Evolutionary conservation across 495 filamentous ascomycete species (phyloP).

Genomic region (Chaetomium fimeti): DNA sequence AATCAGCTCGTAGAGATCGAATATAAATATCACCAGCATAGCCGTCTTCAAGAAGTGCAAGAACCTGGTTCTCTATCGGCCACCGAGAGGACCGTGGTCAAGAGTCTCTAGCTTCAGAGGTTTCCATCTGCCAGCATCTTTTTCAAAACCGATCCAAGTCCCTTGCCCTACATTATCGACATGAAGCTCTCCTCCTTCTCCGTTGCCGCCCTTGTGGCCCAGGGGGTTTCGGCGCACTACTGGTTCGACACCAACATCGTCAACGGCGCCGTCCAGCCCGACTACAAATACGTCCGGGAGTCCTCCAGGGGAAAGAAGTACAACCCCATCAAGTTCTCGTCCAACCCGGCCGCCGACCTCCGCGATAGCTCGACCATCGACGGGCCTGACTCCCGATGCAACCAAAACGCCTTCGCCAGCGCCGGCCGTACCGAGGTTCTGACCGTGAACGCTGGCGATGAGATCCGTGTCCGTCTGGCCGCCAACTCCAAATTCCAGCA

Average conservation of each 20-base stretch:
- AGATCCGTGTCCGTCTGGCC: not conserved
- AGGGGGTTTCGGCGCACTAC: not conserved
- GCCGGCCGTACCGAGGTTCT: not conserved
- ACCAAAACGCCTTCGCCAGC: not conserved
- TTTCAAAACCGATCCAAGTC: no score
- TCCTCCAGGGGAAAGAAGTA: not conserved
- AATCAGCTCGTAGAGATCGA: no score
- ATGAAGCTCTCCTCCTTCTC: not conserved
- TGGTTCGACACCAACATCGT: not conserved
- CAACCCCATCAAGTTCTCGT: constrained; percentile 1
- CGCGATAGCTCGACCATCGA: not conserved
- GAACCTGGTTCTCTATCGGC: no score
- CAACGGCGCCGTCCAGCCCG: not conserved
- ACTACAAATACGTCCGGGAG: constrained; percentile 4
- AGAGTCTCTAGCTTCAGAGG: no score
- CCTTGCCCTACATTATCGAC: no score
- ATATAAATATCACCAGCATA: no score
- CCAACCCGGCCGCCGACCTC: not conserved
- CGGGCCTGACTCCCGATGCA: not conserved
- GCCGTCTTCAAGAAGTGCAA: no score
- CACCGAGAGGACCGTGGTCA: no score
- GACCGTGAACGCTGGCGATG: not conserved
- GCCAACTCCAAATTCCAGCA: not conserved
- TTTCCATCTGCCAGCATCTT: no score
- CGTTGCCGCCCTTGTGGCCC: not conserved